phyloP scores from a whole-genome alignment of 2,329 filamentous ascomycete genomes.

The Hortaea werneckii region DNA sequence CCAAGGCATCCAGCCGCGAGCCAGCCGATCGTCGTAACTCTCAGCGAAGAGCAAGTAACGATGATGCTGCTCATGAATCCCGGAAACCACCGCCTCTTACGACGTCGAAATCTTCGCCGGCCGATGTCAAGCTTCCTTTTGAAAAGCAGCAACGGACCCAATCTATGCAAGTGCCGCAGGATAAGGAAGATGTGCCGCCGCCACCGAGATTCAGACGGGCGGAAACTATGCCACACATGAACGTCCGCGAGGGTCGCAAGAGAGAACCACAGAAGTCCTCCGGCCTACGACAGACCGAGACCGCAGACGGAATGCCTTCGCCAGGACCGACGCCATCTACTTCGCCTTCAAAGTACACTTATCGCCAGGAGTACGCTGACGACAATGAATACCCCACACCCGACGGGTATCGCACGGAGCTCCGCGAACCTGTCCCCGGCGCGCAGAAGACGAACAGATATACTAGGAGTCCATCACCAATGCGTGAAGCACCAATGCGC shows the following conservation, averaged over 20 bases:
- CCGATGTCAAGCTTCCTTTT: slow-evolving; percentile 17
- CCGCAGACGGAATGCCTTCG: slow-evolving; percentile 15
- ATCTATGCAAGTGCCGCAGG: slow-evolving; percentile 18
- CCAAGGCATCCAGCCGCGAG: slow-evolving; percentile 11
- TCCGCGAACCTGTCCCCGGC: slow-evolving; percentile 8
- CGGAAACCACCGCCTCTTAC: slow-evolving; percentile 26
- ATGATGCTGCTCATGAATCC: slow-evolving; percentile 1
- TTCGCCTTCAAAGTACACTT: slow-evolving; percentile 12
- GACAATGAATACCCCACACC: slow-evolving; percentile 22
- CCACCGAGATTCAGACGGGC: slow-evolving; percentile 30
- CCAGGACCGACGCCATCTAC: slow-evolving; percentile 15
- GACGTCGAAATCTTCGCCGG: slow-evolving; percentile 26
- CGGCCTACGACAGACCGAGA: slow-evolving; percentile 17
- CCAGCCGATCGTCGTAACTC: slow-evolving; percentile 12
- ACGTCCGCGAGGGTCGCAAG: slow-evolving; percentile 1
- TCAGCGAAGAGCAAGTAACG: slow-evolving; percentile 16
- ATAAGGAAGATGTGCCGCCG: slow-evolving; percentile 12
- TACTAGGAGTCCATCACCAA: slow-evolving; percentile 21
- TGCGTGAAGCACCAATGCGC: slow-evolving; percentile 1
- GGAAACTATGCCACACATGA: slow-evolving; percentile 31
- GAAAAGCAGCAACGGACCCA: slow-evolving; percentile 16
- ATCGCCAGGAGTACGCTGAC: slow-evolving; percentile 20
- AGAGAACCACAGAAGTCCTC: slow-evolving; percentile 13
- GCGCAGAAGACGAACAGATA: slow-evolving; percentile 3
- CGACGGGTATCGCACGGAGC: slow-evolving; percentile 20